A percentile compares a stretch with the other conserved stretches of the same genome.
phyloP scores from a whole-genome alignment of 1,284 basidiomycete genomes.

The Kalmanozyma brasiliensis region DNA sequence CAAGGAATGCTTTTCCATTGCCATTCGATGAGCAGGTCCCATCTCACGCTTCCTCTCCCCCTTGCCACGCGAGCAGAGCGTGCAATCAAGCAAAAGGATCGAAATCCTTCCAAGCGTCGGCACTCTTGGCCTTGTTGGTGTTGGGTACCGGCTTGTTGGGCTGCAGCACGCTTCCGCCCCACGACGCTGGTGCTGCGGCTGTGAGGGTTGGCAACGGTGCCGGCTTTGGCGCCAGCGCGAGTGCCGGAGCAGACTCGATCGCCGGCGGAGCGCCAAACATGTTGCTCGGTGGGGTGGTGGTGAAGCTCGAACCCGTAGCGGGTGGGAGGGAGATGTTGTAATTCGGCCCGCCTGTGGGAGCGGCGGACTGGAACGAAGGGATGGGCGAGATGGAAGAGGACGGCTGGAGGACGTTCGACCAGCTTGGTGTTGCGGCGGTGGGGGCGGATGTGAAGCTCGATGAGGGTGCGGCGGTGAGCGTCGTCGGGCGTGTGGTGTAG shows the following conservation, averaged over 20 bases:
- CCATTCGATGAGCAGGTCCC: too few relatives aligned
- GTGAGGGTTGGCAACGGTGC: background rate
- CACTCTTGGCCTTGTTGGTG: background rate
- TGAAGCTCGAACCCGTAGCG: slow-evolving; percentile 32
- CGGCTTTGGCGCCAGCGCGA: background rate
- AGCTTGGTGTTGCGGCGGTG: slow-evolving; percentile 12
- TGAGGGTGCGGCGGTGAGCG: slow-evolving; percentile 10
- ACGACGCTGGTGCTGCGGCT: slow-evolving; percentile 8
- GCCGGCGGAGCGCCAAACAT: slow-evolving; percentile 9
- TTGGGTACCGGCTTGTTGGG: slow-evolving; percentile 22
- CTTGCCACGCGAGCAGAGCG: too few relatives aligned
- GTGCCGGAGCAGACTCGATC: slow-evolving; percentile 10
- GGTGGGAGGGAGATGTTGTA: slow-evolving; percentile 55
- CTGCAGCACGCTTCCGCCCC: slow-evolving; percentile 45
- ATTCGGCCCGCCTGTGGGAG: slow-evolving; percentile 37
- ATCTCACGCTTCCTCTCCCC: too few relatives aligned
- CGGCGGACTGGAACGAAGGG: background rate
- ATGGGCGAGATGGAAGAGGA: slow-evolving; percentile 9
- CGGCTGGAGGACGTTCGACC: slow-evolving; percentile 34
- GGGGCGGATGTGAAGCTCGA: slow-evolving; percentile 11
- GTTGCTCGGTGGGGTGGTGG: background rate
- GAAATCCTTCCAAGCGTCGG: slow-evolving; percentile 54
- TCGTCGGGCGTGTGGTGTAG: slow-evolving; percentile 13
- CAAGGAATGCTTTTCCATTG: too few relatives aligned
- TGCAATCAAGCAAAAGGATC: slow-evolving; percentile 46